Evolutionary conservation across 441 rosid species (phyloP), one percentile per base, ranked within the genome.

Genomic region (Macaranga tanarius): DNA sequence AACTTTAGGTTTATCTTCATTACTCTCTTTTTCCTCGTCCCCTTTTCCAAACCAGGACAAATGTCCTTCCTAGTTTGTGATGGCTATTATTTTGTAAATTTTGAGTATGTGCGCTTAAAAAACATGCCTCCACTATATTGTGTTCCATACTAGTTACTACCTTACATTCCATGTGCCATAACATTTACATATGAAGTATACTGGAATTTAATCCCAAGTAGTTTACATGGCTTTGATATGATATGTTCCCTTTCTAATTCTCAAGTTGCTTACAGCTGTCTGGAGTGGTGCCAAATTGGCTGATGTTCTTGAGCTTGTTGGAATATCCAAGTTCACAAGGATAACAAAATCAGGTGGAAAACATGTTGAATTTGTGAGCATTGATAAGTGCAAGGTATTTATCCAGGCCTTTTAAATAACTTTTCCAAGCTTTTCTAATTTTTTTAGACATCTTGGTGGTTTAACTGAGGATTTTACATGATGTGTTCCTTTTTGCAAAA

Each of bases 361-460:
- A 51, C 98, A 95, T 81, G 91, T 95, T 54, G 98, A 95, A 81
- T 92, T 95, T 84, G 97, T 95, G 69, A 92, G 98, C 87, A 74
- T 92, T 81, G 99, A 92, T 79, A 89, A 82, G 79, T 95, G 98
- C 76, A 95, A 92, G 98, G 99, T 95, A 83, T 11, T 61, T 63
- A 22, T 23, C 23, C 66, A 66, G 19, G 60, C 40, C 20, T 62
- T 66, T 34, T 45, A 28, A 71, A 52, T 72, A 50, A 54, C 59
- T 59, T 48, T 74, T 65, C 26, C 20, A 47, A 59, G 50, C 56
- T 76, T 55, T n/a, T 79, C 7, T 57, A 5, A 5, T 66, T 22
- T 20, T 51, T 73, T 69, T 66, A 25, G 44, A 26, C 55, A 38
- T 54, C 38, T 16, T 69, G 70, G 10, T 50, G 61, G 47, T 62